Conservation (phyloP, 768 basidiomycete species). For the Brasilioporus rufonigricans region DNA sequence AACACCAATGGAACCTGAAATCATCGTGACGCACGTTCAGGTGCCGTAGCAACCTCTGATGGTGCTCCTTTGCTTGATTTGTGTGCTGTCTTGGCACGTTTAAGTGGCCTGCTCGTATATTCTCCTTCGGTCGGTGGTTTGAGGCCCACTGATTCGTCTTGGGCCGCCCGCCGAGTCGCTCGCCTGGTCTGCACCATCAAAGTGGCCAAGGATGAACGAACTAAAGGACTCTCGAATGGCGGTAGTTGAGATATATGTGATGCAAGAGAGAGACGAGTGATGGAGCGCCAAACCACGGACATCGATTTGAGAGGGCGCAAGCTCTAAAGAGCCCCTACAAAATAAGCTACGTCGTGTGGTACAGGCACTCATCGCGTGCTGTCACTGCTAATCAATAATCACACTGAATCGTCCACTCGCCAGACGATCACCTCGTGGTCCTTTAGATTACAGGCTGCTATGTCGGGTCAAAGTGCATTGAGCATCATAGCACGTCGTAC, state of each 20-base stretch:
- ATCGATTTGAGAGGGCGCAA: too few species aligned
- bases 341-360: too few species aligned
- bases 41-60: not conserved
- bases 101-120: slow-evolving; percentile 6
- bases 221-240: not conserved
- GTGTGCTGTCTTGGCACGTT: slow-evolving; percentile 13
- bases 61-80: not conserved
- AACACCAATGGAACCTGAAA: not conserved
- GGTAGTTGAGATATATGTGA: not conserved
- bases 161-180: slow-evolving; percentile 3
- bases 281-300: not conserved
- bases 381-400: too few species aligned
- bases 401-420: too few species aligned
- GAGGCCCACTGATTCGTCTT: not conserved
- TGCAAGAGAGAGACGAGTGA: not conserved
- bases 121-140: not conserved
- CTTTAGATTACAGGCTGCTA: too few species aligned
- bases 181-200: slow-evolving; percentile 28
- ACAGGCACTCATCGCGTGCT: too few species aligned
- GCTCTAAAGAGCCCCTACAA: too few species aligned
- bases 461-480: too few species aligned
- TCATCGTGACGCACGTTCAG: slow-evolving; percentile 10
- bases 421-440: too few species aligned
- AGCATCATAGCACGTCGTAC: too few species aligned
- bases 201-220: not conserved